Base-by-base conservation (phyloP, 2,329 filamentous ascomycete genomes). In the Colletotrichum shisoi region DNA sequence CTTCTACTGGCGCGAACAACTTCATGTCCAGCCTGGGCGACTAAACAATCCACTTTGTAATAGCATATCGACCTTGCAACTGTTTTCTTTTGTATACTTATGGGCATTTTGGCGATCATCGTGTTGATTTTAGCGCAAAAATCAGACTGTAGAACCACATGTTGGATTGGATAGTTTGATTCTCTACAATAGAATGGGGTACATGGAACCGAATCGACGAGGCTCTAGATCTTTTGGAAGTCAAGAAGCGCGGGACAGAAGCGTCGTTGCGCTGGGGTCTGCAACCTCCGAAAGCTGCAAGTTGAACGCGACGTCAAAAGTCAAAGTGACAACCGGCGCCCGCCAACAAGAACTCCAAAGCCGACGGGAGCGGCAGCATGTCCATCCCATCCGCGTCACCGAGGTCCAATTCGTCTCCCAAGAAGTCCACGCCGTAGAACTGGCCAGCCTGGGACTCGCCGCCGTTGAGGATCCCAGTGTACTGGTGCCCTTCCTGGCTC, bases 341-440 rank as follows among this genome's bases (percentile, higher is more conserved):
- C 8, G 75, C 75, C n/a, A 77, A 62, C 27, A 77, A 67, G 21
- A 75, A 72, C 44, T 77, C 75, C 34, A 77, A 57, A 13, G 75
- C 73, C 12, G 73, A 74, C 12, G 75, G 75, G 15, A 76, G 70
- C 4, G 72, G 71, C 19, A 76, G 69, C 51, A 72, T 70, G 34
- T 54, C 69, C 67, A 70, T 70, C 45, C 57, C 66, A 56, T 57
- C 69, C 57, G 57, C 68, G 13, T 63, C 56, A 15, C 19, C 56
- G 21, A 73, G 63, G 6, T 61, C 59, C 37, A 70, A 51, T 13
- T 62, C 60, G 7, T 51, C 49, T 24, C 60, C 57, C 3, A 54
- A 57, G 48, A 68, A 69, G 15, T 31, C 45, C 4, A 48, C 21
- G 8, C 45, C 46, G 12, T 37, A 63, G 3, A 52, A 11, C 2